These are phyloP conservation scores for Globisporangium viniferum DNA, from an alignment of 352 stramenopile species.

Conservation along the genomic window DNA sequence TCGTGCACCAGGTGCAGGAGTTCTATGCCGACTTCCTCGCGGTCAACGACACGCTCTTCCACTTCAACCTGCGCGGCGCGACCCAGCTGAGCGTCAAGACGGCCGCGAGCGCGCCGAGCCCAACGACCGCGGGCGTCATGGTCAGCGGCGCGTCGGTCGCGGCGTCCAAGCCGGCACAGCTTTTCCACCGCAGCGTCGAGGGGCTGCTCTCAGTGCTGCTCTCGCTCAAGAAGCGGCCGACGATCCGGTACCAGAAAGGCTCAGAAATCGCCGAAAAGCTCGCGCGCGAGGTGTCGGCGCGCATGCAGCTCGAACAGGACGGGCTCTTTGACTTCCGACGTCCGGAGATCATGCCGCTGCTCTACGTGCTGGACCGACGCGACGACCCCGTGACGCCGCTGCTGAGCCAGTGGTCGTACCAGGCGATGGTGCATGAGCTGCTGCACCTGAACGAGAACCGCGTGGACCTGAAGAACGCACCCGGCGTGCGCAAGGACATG, in stretches of 20 bases:
- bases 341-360: slow-evolving; percentile 69
- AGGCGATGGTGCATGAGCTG: slow-evolving; percentile 99
- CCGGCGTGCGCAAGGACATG: slow-evolving; percentile 95
- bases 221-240: slow-evolving; percentile 94
- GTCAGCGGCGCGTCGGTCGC: slow-evolving; percentile 26
- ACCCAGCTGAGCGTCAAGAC: slow-evolving; percentile 50
- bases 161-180: slow-evolving; percentile 36
- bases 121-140: slow-evolving; percentile 45
- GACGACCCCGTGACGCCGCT: slow-evolving; percentile 99
- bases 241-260: slow-evolving; percentile 94
- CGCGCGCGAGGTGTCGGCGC: slow-evolving; percentile 91
- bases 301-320: slow-evolving; percentile 93
- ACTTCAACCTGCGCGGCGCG: slow-evolving; percentile 89
- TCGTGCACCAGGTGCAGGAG: slow-evolving; percentile 96
- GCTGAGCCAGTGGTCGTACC: slow-evolving; percentile 97
- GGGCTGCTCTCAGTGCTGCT: slow-evolving; percentile 94
- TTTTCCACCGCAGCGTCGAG: slow-evolving; percentile 93
- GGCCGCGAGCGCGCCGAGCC: slow-evolving; percentile 19
- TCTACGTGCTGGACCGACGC: slow-evolving; percentile 96
- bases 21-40: slow-evolving; percentile 99
- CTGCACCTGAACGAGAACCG: slow-evolving; percentile 98
- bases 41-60: slow-evolving; percentile 98
- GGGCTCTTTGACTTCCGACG: slow-evolving; percentile 97
- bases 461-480: slow-evolving; percentile 93
- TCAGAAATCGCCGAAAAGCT: slow-evolving; percentile 93